These are phyloP conservation scores for Moniliophthora roreri DNA, from an alignment of 1,284 basidiomycete genomes.

Conservation along the genomic window DNA sequence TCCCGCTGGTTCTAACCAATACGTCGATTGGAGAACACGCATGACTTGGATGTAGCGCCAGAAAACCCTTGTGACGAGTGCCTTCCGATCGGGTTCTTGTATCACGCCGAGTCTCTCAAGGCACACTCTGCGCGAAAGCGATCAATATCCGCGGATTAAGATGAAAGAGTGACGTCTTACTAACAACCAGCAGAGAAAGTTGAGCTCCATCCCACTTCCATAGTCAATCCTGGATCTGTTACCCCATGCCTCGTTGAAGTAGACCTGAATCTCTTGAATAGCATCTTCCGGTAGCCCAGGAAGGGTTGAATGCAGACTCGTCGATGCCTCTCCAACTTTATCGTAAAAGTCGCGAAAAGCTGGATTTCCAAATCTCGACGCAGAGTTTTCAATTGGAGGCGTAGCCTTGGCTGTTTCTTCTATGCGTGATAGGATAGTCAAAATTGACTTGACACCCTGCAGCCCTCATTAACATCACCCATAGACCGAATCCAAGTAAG, in stretches of 20 bases:
- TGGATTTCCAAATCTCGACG: conserved; percentile 96
- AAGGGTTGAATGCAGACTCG: conserved; percentile 54
- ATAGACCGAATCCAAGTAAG: conserved; percentile 4
- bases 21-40: conserved; percentile 88
- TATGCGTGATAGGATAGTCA: conserved; percentile 69
- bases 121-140: too few relatives aligned
- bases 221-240: conserved; percentile 94
- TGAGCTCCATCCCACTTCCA: conserved; percentile 98
- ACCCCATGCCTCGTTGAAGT: conserved; percentile 91
- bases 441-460: conserved; percentile 64
- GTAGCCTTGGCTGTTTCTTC: conserved; percentile 66
- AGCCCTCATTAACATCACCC: too few relatives aligned
- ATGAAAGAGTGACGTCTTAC: conserved; percentile 30
- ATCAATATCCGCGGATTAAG: conserved; percentile 4
- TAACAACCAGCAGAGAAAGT: conserved; percentile 98
- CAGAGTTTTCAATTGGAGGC: conserved; percentile 88
- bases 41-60: conserved; percentile 93
- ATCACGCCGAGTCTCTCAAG: conserved; percentile 77
- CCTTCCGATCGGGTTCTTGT: conserved; percentile 64
- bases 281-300: conserved; percentile 59
- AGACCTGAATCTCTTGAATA: conserved; percentile 70
- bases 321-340: conserved; percentile 59
- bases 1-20: conserved; percentile 98
- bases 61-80: conserved; percentile 85
- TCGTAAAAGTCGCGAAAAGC: conserved; percentile 94